phyloP scores from a whole-genome alignment of 257 asterid species.

The Penstemon eatonii region DNA sequence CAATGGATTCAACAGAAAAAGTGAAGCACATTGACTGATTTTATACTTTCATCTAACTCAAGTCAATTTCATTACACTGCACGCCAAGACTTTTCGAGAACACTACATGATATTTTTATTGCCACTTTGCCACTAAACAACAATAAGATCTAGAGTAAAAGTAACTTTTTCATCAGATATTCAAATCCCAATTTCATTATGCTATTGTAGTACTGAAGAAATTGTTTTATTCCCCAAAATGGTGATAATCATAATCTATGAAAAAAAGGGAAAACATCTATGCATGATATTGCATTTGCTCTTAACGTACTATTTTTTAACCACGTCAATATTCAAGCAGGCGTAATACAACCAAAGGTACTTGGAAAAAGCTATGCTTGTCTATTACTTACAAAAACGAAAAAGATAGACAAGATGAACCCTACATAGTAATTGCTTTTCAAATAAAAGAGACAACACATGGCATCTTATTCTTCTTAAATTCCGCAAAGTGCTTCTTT shows the following conservation, averaged over 20 bases:
- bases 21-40: background rate
- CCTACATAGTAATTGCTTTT: constrained; percentile 31
- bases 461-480: constrained; percentile 33
- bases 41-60: constrained; percentile 14
- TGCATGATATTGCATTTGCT: too few species aligned
- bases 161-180: too few species aligned
- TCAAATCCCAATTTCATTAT: too few species aligned
- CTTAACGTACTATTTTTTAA: too few species aligned
- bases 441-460: constrained; percentile 43
- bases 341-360: too few species aligned
- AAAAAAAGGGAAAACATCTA: too few species aligned
- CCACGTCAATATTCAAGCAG: too few species aligned
- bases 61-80: background rate
- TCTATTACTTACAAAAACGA: background rate
- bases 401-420: constrained; percentile 36
- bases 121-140: background rate
- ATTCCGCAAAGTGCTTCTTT: constrained; percentile 28
- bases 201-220: too few species aligned
- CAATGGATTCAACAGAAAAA: constrained; percentile 17
- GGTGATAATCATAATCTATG: too few species aligned
- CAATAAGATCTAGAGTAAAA: background rate
- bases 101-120: background rate
- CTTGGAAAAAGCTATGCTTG: background rate
- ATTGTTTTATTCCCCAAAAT: too few species aligned
- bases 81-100: constrained; percentile 16